These are phyloP conservation scores for Ceratobasidium sp. DNA, from an alignment of 1,284 basidiomycete species.

Conservation along the genomic window DNA sequence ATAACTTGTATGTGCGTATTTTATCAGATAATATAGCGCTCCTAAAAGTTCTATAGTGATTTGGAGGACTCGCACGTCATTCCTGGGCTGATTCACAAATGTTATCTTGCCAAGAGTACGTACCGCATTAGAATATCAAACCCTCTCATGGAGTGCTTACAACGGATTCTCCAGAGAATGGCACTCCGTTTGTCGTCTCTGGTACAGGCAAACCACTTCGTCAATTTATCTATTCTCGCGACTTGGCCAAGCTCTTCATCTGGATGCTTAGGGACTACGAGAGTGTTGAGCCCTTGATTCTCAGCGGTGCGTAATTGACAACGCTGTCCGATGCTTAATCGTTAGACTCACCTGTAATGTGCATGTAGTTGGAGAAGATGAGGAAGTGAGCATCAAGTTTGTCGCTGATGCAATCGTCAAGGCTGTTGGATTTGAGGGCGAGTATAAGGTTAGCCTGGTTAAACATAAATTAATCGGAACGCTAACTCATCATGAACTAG, in stretches of 20 bases:
- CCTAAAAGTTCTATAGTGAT: constrained; percentile 67
- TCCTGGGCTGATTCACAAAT: constrained; percentile 90
- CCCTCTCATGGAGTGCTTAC: background rate
- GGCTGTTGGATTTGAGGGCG: constrained; percentile 79
- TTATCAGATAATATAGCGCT: background rate
- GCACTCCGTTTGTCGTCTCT: constrained; percentile 83
- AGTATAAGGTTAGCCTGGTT: constrained; percentile 69
- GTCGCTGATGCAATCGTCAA: constrained; percentile 88
- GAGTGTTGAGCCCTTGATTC: constrained; percentile 89
- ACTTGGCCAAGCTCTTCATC: constrained; percentile 92
- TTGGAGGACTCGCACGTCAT: constrained; percentile 92
- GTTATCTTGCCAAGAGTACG: constrained; percentile 87
- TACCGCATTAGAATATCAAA: constrained; percentile 15
- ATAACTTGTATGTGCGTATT: constrained; percentile 74
- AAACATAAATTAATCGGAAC: background rate
- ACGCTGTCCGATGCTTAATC: constrained; percentile 42
- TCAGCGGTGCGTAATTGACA: constrained; percentile 71
- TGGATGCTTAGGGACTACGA: constrained; percentile 92
- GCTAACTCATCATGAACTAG: constrained; percentile 52
- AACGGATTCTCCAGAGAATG: constrained; percentile 75
- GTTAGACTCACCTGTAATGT: background rate
- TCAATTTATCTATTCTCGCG: constrained; percentile 94
- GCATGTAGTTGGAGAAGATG: constrained; percentile 79
- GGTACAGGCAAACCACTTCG: constrained; percentile 90
- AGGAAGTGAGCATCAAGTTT: constrained; percentile 89